Evolutionary conservation across 306 rosid species (phyloP), one percentile per base, ranked within the genome.

Genomic region (Glycyrrhiza uralensis): DNA sequence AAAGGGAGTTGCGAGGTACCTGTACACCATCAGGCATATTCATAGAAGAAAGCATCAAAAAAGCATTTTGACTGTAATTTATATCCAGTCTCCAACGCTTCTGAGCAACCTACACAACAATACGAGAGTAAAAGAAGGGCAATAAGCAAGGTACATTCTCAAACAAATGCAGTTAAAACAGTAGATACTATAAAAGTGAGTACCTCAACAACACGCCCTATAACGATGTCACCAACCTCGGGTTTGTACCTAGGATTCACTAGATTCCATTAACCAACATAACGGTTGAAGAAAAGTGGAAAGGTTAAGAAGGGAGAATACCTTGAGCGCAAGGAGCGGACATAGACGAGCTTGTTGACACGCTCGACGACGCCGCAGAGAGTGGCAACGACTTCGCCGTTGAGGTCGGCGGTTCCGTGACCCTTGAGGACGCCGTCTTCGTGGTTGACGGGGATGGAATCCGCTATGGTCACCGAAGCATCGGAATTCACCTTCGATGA

Each of bases 11-110:
- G 58, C 23, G 19, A 39, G 50, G 62, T 87, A 94, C 97, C 98
- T 94, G 98, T 57, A 94, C 88, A 26, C 98, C 98, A 61, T 91
- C 97, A 7, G 97, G 96, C 75, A 94, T 78, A 80, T 85, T 91
- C 98, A 94, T 91, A 0, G 97, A 89, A 55, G 98, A 94, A 81
- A 94, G 98, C 98, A 91, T 91, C 81, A 91, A 54, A 11, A 84
- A 85, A 17, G 98, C 97, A 85, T 83, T 66, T 79, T 91, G 97
- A 81, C 89, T 85, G 83, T 63, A 87, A 81, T 91, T 89, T 51
- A 91, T 94, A 66, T 89, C 96, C 81, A 94, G 69, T 75, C 86
- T 89, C 97, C 98, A 94, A 39, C 97, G 96, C 62, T 94, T 94
- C 26, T 85, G 91, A 73, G 90, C 85, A 81, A 91, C 96, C 98